phyloP scores from a whole-genome alignment of 345 rosid genomes.

The Eutrema japonicum region DNA sequence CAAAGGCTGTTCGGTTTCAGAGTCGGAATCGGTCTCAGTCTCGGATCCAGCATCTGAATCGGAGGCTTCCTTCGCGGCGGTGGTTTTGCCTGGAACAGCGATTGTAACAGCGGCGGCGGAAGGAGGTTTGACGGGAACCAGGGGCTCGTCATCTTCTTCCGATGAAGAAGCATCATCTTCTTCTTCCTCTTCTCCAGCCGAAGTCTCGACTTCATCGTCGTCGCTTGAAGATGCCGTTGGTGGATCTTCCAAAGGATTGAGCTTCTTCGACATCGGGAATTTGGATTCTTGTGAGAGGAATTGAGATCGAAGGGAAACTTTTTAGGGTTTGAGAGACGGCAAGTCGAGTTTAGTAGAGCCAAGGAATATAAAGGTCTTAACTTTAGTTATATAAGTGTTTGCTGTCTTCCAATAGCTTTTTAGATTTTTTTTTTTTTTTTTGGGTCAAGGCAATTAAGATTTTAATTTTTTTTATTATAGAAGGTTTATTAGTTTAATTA shows the following conservation, averaged over 20 bases:
- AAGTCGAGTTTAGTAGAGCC: background rate
- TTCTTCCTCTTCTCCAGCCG: constrained; percentile 32
- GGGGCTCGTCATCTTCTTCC: constrained; percentile 7
- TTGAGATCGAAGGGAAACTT: background rate
- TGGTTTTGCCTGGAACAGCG: constrained; percentile 24
- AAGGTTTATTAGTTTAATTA: background rate
- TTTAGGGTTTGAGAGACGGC: constrained; percentile 35
- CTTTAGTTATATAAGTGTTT: constrained; percentile 10
- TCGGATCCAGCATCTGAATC: constrained; percentile 40
- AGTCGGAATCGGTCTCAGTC: constrained; percentile 47
- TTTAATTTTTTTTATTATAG: background rate
- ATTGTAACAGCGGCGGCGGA: constrained; percentile 5
- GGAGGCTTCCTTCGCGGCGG: background rate
- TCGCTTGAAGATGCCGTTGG: constrained; percentile 46
- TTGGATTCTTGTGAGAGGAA: background rate
- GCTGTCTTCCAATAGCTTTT: constrained; percentile 33
- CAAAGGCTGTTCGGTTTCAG: constrained; percentile 31
- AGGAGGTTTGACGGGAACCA: background rate
- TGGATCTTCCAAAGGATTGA: constrained; percentile 36
- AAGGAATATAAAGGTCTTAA: constrained; percentile 24
- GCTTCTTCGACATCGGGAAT: constrained; percentile 30
- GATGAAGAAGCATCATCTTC: constrained; percentile 37
- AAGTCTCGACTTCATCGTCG: constrained; percentile 43
- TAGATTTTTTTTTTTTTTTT: background rate
- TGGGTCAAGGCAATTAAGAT: background rate